These are phyloP conservation scores for Cercospora zeina DNA, from an alignment of 2,329 filamentous ascomycete species.

Conservation along the genomic window DNA sequence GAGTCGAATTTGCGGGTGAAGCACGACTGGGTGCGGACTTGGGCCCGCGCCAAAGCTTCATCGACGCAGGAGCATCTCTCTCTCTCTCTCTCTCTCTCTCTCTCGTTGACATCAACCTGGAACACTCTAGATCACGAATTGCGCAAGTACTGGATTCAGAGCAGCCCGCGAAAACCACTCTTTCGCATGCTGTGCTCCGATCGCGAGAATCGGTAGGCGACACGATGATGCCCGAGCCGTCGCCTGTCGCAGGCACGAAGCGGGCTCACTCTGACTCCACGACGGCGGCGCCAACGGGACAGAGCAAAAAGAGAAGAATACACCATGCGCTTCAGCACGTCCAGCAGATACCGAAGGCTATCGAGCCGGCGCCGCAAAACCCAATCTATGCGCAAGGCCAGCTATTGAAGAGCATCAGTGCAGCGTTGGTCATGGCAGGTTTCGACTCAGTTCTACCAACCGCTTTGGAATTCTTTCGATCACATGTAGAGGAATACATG, in stretches of 20 bases:
- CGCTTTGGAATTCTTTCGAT: slow-evolving; percentile 58
- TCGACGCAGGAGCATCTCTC: neutral
- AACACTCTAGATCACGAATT: neutral
- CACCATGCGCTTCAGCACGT: slow-evolving; percentile 32
- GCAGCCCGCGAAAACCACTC: neutral
- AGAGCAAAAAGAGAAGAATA: slow-evolving; percentile 29
- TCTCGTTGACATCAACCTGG: slow-evolving; percentile 7
- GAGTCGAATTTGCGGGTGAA: neutral
- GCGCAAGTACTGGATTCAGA: neutral
- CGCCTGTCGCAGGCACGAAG: slow-evolving; percentile 23
- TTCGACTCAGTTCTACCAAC: slow-evolving; percentile 58
- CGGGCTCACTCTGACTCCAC: slow-evolving; percentile 22
- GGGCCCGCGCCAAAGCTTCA: slow-evolving; percentile 7
- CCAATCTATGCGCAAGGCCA: slow-evolving; percentile 56
- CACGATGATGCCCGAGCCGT: slow-evolving; percentile 23
- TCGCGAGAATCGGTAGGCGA: neutral
- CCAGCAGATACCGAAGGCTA: slow-evolving; percentile 34
- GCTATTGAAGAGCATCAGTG: slow-evolving; percentile 57
- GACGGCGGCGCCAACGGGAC: slow-evolving; percentile 9
- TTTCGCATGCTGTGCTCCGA: neutral
- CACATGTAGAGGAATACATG: slow-evolving; percentile 61
- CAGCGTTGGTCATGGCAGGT: slow-evolving; percentile 53
- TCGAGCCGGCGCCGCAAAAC: slow-evolving; percentile 48
- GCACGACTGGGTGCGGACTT: neutral
- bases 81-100: too few species aligned